A percentile compares a stretch with the other conserved stretches of the same genome.
Evolutionary conservation across 2,329 filamentous ascomycete genomes (phyloP).

Genomic region (Diaporthe velutina): DNA sequence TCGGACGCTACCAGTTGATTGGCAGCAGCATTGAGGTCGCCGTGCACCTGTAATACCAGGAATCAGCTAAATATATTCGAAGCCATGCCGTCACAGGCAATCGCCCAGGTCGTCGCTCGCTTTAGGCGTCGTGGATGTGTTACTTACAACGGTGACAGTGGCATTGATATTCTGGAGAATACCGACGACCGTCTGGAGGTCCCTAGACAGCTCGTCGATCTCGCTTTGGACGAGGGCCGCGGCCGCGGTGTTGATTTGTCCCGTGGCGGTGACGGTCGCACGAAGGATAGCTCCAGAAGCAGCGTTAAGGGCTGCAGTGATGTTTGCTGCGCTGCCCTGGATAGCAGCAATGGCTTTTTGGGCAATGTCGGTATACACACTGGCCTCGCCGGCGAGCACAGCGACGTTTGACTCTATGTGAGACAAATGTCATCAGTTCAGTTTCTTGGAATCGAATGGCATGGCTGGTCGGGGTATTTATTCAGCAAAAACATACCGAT

Average conservation of each 20-base stretch:
- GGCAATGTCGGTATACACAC: neutral
- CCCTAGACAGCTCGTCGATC: neutral
- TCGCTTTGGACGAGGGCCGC: neutral
- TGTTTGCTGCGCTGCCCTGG: neutral
- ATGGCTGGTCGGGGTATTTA: neutral
- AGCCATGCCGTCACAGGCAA: neutral
- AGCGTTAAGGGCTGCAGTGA: neutral
- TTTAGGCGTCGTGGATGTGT: neutral
- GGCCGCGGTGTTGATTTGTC: neutral
- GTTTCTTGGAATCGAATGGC: neutral
- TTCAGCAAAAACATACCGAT: neutral
- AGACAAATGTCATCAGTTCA: neutral
- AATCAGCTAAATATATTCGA: neutral
- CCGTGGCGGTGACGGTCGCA: neutral
- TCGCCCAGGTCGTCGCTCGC: neutral
- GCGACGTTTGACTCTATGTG: neutral
- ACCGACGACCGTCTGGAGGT: neutral
- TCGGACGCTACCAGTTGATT: neutral
- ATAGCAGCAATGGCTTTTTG: neutral
- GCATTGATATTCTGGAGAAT: neutral
- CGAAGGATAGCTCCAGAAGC: neutral
- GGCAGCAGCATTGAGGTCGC: neutral
- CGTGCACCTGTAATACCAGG: neutral
- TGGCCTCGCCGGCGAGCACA: neutral
- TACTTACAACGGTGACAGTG: slow-evolving; percentile 5